phyloP scores from a whole-genome alignment of 2,329 filamentous ascomycete species.

The Akanthomyces dipterigenus region DNA sequence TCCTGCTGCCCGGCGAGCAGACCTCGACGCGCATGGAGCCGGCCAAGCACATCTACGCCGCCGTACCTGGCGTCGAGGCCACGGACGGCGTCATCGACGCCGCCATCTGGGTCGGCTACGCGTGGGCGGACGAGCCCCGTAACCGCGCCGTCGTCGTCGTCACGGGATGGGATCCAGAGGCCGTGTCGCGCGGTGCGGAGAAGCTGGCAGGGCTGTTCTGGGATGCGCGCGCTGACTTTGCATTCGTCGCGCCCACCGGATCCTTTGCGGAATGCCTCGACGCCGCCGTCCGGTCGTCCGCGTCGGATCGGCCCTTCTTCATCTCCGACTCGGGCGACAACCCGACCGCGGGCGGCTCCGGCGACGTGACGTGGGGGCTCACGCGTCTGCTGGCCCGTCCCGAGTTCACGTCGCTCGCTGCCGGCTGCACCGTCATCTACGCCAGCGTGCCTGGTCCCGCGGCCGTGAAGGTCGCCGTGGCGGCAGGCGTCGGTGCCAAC shows the following conservation, averaged over 20 bases:
- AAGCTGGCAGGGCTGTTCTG: conserved; percentile 41
- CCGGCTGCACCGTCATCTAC: conserved; percentile 41
- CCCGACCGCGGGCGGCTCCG: conserved; percentile 47
- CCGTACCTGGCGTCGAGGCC: conserved; percentile 37
- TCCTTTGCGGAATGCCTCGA: conserved; percentile 41
- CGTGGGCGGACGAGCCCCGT: conserved; percentile 48
- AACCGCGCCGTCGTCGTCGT: conserved; percentile 44
- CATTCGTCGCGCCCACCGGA: conserved; percentile 46
- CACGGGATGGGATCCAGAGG: conserved; percentile 40
- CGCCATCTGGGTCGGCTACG: conserved; percentile 49
- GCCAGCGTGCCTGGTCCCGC: conserved; percentile 43
- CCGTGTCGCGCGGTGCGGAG: conserved; percentile 34
- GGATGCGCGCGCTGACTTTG: conserved; percentile 38
- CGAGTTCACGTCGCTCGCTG: conserved; percentile 31
- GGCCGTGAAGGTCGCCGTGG: conserved; percentile 34
- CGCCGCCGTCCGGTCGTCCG: conserved; percentile 29
- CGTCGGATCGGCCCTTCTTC: conserved; percentile 39
- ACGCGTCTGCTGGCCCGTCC: conserved; percentile 36
- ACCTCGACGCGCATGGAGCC: conserved; percentile 48
- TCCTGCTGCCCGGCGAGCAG: conserved; percentile 47
- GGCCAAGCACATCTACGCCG: conserved; percentile 42
- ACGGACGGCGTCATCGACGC: conserved; percentile 39
- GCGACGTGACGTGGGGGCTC: conserved; percentile 47
- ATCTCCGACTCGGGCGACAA: conserved; percentile 51
- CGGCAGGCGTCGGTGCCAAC: conserved; percentile 38